These are phyloP conservation scores for Termitomyces eurrhizus DNA, from an alignment of 768 basidiomycete genomes.

Conservation along the genomic window DNA sequence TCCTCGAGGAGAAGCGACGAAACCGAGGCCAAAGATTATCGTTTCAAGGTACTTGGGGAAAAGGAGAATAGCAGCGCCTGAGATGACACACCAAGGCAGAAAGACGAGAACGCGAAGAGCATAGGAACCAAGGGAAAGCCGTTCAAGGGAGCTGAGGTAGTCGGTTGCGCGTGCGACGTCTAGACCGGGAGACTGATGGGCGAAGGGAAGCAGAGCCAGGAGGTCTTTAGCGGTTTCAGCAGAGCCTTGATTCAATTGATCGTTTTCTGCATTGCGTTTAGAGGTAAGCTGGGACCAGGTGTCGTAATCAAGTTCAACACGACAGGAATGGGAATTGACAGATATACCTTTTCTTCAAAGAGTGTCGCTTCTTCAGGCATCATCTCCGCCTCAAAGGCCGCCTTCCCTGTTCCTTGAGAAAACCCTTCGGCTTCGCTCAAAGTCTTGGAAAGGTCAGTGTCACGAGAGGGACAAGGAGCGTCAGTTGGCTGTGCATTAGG, in stretches of 20 bases:
- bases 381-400: too few species aligned
- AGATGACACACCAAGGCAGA: constrained; percentile 41
- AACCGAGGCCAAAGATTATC: constrained; percentile 33
- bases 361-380: background rate
- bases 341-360: background rate
- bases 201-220: constrained; percentile 16
- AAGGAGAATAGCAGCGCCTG: constrained; percentile 38
- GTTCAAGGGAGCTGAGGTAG: background rate
- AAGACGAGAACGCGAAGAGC: constrained; percentile 29
- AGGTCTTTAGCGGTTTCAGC: constrained; percentile 7
- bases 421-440: too few species aligned
- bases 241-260: background rate
- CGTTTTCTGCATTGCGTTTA: background rate
- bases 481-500: background rate
- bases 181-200: constrained; percentile 2
- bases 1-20: constrained; percentile 21
- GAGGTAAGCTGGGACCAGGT: background rate
- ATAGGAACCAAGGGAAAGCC: constrained; percentile 10
- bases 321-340: background rate
- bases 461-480: too few species aligned
- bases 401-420: too few species aligned
- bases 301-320: background rate
- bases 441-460: background rate
- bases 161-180: constrained; percentile 5
- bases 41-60: constrained; percentile 32